phyloP scores from a whole-genome alignment of 2,329 filamentous ascomycete species.

The Epichloe amarillans region DNA sequence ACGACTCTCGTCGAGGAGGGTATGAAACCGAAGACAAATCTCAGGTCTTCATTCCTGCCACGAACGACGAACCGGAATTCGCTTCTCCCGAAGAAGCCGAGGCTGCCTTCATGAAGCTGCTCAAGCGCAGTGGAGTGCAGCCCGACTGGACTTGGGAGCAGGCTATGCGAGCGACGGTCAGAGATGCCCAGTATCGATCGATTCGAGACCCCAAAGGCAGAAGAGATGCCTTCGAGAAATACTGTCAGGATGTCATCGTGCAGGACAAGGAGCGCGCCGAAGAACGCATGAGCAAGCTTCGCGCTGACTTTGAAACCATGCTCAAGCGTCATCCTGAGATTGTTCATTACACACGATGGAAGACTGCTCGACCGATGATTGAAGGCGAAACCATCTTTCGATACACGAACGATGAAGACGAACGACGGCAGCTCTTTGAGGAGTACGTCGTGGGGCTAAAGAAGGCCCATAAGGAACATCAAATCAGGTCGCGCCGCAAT shows the following conservation, averaged over 20 bases:
- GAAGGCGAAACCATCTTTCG: constrained; percentile 93
- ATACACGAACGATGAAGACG: constrained; percentile 74
- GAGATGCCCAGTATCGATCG: constrained; percentile 83
- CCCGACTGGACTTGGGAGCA: constrained; percentile 91
- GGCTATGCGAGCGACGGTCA: constrained; percentile 71
- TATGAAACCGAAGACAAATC: constrained; percentile 41
- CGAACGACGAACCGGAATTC: constrained; percentile 64
- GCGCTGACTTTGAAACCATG: constrained; percentile 91
- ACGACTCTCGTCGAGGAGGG: constrained; percentile 45
- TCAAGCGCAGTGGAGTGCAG: constrained; percentile 74
- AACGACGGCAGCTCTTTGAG: constrained; percentile 81
- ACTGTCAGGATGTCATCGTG: constrained; percentile 73
- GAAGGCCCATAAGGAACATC: constrained; percentile 64
- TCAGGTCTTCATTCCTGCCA: constrained; percentile 48
- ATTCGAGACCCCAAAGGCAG: constrained; percentile 87
- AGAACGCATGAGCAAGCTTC: constrained; percentile 82
- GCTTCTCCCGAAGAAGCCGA: constrained; percentile 76
- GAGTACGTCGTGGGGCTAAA: constrained; percentile 83
- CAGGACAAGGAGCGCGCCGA: constrained; percentile 93
- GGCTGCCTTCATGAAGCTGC: constrained; percentile 79
- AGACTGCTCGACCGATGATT: constrained; percentile 85
- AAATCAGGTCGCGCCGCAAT: constrained; percentile 57
- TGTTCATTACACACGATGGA: constrained; percentile 93
- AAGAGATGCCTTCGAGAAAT: constrained; percentile 87
- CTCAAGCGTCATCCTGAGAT: constrained; percentile 93